A percentile compares a stretch with the other conserved stretches of the same genome.
Conservation (phyloP, 176 grass and related monocot genomes). For the Melocanna baccifera region DNA sequence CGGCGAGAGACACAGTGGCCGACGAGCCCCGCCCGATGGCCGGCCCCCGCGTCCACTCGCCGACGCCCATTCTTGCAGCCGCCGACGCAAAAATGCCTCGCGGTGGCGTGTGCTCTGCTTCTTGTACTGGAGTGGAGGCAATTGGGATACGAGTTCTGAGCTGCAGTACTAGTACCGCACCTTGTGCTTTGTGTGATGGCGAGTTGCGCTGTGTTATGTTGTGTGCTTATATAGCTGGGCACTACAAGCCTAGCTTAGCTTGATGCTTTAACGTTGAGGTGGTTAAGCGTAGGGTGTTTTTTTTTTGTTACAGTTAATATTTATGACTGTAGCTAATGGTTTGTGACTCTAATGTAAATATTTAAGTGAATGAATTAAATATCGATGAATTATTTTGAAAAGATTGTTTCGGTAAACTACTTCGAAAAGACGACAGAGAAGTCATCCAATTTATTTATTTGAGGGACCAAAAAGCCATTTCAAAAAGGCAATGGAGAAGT, state of each 20-base stretch:
- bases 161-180: neutral
- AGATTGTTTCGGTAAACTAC: fast-evolving
- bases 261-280: slow-evolving; percentile 17
- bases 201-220: neutral
- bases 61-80: slow-evolving; percentile 19
- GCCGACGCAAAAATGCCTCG: slow-evolving; percentile 16
- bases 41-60: slow-evolving; percentile 40
- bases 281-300: slow-evolving; percentile 2
- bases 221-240: neutral
- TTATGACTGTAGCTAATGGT: too few species aligned
- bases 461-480: fast-evolving
- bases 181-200: neutral
- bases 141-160: neutral
- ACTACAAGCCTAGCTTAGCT: neutral
- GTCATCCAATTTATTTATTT: too few species aligned
- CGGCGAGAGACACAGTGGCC: slow-evolving; percentile 36
- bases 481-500: too few species aligned
- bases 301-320: too few species aligned
- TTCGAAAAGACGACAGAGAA: too few species aligned
- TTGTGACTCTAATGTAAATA: too few species aligned
- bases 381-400: too few species aligned
- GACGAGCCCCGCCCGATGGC: slow-evolving; percentile 49
- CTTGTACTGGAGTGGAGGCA: neutral
- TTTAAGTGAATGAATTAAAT: too few species aligned
- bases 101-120: slow-evolving; percentile 15